These are phyloP conservation scores for Boletus sp. DNA, from an alignment of 768 basidiomycete genomes.

Conservation along the genomic window DNA sequence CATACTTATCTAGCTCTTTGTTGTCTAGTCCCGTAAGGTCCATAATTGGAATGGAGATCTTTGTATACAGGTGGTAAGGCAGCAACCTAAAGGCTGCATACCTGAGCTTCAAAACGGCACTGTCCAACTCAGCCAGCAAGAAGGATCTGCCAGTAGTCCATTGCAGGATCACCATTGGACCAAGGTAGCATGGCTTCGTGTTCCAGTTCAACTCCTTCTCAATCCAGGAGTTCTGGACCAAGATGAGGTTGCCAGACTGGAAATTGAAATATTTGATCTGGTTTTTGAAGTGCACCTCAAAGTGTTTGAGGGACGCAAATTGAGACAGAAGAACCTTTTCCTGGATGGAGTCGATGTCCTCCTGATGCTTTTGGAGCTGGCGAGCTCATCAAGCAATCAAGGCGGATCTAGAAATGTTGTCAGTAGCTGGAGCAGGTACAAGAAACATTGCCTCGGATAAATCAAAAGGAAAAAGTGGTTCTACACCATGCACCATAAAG, in stretches of 20 bases:
- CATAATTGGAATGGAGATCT: no score
- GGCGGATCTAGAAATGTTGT: background rate
- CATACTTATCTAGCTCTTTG: no score
- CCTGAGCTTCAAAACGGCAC: fast-evolving
- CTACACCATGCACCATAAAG: constrained; percentile 27
- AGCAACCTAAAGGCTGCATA: no score
- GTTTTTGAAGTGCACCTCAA: background rate
- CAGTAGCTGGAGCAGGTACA: background rate
- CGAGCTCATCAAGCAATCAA: background rate
- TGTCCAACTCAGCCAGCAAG: background rate
- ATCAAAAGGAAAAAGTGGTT: constrained; percentile 31
- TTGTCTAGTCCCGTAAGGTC: no score
- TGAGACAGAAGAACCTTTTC: fast-evolving
- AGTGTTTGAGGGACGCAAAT: background rate
- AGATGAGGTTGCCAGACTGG: fast-evolving
- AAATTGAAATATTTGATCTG: background rate
- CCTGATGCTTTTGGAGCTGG: background rate
- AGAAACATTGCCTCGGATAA: constrained; percentile 25
- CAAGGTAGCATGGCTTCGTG: background rate
- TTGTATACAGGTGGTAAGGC: background rate
- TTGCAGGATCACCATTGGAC: background rate
- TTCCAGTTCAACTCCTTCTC: background rate
- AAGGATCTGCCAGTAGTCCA: background rate
- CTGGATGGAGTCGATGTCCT: fast-evolving
- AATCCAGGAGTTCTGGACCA: background rate